A percentile compares a stretch with the other conserved stretches of the same genome.
Conservation (phyloP, 371 early-diverging fungal genomes). For the Choanephora cucurbitarum region DNA sequence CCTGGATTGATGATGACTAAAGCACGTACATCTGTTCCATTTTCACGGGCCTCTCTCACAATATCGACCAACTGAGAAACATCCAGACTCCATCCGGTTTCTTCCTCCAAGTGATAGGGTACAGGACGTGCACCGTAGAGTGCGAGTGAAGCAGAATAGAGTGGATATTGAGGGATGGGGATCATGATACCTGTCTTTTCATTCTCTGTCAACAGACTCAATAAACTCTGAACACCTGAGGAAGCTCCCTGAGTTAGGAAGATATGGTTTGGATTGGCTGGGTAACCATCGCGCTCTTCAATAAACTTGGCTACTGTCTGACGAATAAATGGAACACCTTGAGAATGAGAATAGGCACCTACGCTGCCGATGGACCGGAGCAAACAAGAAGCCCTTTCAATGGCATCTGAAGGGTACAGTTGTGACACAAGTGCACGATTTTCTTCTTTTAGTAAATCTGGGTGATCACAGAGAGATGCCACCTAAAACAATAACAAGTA, state of each 20-base stretch:
- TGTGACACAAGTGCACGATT: conserved; percentile 47
- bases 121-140: conserved; percentile 79
- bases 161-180: conserved; percentile 96
- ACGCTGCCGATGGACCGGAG: conserved; percentile 71
- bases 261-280: conserved; percentile 76
- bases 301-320: conserved; percentile 87
- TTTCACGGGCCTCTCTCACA: conserved; percentile 57
- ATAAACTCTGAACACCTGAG: conserved; percentile 86
- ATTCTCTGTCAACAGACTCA: conserved; percentile 77
- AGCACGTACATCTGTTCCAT: conserved; percentile 85
- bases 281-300: conserved; percentile 79
- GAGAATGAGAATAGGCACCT: conserved; percentile 95
- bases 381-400: conserved; percentile 79
- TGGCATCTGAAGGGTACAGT: conserved; percentile 82
- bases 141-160: conserved; percentile 88
- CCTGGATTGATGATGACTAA: conserved; percentile 96
- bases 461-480: conserved; percentile 82
- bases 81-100: conserved; percentile 78
- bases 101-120: conserved; percentile 87
- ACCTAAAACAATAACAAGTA: conserved; percentile 54
- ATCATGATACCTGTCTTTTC: conserved; percentile 90
- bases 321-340: conserved; percentile 86
- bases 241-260: conserved; percentile 88
- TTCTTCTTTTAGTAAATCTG: conserved; percentile 72
- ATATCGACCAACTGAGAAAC: conserved; percentile 59